Percentiles rank a stretch among this genome's conserved stretches.
Conservation (phyloP, 805 yeast species). For the Ogataea minuta region DNA sequence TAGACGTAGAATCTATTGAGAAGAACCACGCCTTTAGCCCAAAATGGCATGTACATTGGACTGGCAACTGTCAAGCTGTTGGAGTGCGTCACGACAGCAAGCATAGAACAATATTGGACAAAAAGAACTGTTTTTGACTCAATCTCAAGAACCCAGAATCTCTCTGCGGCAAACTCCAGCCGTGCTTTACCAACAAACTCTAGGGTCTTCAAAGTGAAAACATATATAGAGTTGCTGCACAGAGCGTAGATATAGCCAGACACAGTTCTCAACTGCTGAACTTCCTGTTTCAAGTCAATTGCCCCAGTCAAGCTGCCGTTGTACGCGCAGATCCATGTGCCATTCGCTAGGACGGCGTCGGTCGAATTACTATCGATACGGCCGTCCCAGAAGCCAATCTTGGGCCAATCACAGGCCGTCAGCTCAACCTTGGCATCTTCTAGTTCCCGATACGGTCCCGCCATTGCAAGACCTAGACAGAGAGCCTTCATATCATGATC, state of each 20-base stretch:
- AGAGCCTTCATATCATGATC: constrained; percentile 10
- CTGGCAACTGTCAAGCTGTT: constrained; percentile 4
- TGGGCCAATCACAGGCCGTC: background rate
- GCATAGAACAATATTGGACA: constrained; percentile 8
- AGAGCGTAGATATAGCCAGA: constrained; percentile 5
- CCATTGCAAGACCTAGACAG: background rate
- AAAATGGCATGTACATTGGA: constrained; percentile 20
- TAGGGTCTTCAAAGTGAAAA: constrained; percentile 3
- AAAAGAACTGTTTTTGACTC: constrained; percentile 1
- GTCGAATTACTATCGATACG: background rate
- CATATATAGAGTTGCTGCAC: background rate
- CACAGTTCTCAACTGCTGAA: background rate
- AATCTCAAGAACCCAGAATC: constrained; percentile 5
- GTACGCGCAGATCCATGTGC: constrained; percentile 3
- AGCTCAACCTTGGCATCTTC: background rate
- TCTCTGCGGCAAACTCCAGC: constrained; percentile 4
- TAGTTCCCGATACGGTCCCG: background rate
- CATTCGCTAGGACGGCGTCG: constrained; percentile 1
- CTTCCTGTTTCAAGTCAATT: constrained; percentile 2
- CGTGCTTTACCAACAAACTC: constrained; percentile 5
- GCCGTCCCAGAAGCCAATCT: constrained; percentile 2
- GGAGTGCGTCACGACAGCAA: constrained; percentile 9
- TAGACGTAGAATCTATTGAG: constrained; percentile 21
- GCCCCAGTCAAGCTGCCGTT: constrained; percentile 3
- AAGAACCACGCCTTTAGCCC: constrained; percentile 25